Base-by-base conservation (phyloP, 2,329 filamentous ascomycete species). In the Camillea tinctor region DNA sequence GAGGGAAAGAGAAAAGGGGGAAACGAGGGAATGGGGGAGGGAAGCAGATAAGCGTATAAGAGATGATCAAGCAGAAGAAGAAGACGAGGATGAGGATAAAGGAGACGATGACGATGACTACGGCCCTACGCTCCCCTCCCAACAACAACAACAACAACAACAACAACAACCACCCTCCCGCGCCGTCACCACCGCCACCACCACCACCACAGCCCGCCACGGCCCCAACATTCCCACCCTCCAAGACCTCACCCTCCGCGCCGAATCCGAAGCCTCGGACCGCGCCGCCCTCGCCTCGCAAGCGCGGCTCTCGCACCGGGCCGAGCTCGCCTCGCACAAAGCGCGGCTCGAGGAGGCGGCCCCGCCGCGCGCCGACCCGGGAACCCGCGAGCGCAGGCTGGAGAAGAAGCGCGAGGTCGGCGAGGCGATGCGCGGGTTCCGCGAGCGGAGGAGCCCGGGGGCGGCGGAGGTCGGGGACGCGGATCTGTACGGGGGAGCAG, bases 321-420 rank as follows among this genome's bases (percentile, higher is more conserved):
- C 79, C 15, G 89, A 95, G 65, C 85, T 89, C 2, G 80, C 81
- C 51, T 69, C 81, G 3, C 89, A 94, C 69, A 89, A 88, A 64
- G 88, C 90, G 57, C 84, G 84, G 0, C 81, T 95, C 0, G 92
- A 97, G 15, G 93, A 97, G 65, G 78, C 97, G 0, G 86, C 83
- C 0, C 93, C 94, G 0, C 93, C 94, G 0, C 90, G 92, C 11
- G 92, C 94, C 0, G 92, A 95, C 61, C 79, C 93, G 0, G 93
- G 93, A 0, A 91, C 90, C 1, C 87, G 88, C 52, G 94, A 97
- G 77, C 87, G 94, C 11, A 85, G 87, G 70, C 81, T 98, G 1
- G 94, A 99, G 78, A 97, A 97, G 83, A 89, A 88, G 65, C 84
- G 83, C 36, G 89, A 90, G 63, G 80, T 84, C 4, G 89, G 90